Evolutionary conservation across 495 filamentous ascomycete species (phyloP).

Genomic region (Lichenothelia convexa): DNA sequence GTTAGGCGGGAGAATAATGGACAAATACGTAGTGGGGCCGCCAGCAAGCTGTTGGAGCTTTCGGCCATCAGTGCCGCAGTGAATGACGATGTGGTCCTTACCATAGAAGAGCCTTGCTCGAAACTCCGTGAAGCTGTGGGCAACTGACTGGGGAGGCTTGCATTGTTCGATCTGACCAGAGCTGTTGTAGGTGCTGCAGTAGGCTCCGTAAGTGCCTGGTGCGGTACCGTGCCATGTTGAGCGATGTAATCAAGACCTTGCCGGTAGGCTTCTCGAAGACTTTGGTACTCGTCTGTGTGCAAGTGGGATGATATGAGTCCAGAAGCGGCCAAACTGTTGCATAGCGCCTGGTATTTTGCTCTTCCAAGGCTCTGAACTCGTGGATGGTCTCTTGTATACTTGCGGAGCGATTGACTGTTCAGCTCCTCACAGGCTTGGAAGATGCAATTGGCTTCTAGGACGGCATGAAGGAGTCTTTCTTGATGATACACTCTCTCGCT

Average conservation of each 20-base stretch:
- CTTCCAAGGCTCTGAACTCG: slow-evolving; percentile 10
- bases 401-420: not conserved
- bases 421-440: slow-evolving; percentile 8
- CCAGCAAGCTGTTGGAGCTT: too few relatives aligned
- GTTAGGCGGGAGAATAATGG: too few relatives aligned
- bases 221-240: not conserved
- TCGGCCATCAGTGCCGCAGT: too few relatives aligned
- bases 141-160: too few relatives aligned
- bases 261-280: slow-evolving; percentile 7
- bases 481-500: slow-evolving; percentile 5
- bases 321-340: slow-evolving; percentile 1
- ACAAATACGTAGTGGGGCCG: too few relatives aligned
- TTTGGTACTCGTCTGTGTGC: slow-evolving; percentile 1
- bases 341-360: slow-evolving; percentile 7
- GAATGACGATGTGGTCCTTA: too few relatives aligned
- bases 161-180: too few relatives aligned
- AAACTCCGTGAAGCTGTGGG: too few relatives aligned
- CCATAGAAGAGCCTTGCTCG: too few relatives aligned
- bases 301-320: slow-evolving; percentile 1
- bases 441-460: slow-evolving; percentile 14
- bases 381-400: slow-evolving; percentile 6
- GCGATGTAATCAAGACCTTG: not conserved
- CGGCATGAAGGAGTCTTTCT: slow-evolving; percentile 12
- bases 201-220: too few relatives aligned
- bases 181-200: too few relatives aligned